A percentile compares a stretch with the other conserved stretches of the same genome.
These are phyloP conservation scores for Gymnopilus dilepis DNA, from an alignment of 768 basidiomycete species.

Conservation along the genomic window DNA sequence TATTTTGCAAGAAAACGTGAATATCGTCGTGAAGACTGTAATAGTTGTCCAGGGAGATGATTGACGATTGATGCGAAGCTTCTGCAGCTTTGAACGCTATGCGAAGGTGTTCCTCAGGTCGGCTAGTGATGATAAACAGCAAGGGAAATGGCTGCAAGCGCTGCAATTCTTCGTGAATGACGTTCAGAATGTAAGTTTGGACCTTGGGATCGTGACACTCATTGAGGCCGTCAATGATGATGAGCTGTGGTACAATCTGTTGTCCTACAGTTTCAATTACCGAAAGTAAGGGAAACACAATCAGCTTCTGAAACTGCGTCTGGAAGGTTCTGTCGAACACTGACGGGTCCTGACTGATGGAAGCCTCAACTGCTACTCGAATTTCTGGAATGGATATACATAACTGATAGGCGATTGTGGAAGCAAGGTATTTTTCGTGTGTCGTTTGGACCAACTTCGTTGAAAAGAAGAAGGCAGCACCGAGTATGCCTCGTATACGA, in stretches of 20 bases:
- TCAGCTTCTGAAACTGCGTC: constrained; percentile 16
- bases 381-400: constrained; percentile 13
- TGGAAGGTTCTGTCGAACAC: constrained; percentile 17
- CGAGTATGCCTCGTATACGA: neutral
- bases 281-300: constrained; percentile 11
- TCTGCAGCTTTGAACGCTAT: constrained; percentile 4
- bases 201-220: constrained; percentile 17
- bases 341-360: constrained; percentile 14
- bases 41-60: constrained; percentile 16
- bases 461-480: constrained; percentile 24
- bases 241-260: neutral
- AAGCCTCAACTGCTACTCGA: constrained; percentile 1
- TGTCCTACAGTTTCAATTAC: neutral
- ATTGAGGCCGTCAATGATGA: constrained; percentile 22
- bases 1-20: constrained; percentile 7
- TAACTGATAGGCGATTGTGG: constrained; percentile 21
- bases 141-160: neutral
- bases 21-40: constrained; percentile 16
- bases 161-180: constrained; percentile 6
- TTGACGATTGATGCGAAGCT: neutral
- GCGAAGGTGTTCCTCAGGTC: constrained; percentile 17
- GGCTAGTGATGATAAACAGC: constrained; percentile 18
- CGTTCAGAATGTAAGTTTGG: constrained; percentile 16
- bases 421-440: constrained; percentile 8
- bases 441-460: neutral